Base-by-base conservation (phyloP, 2,329 filamentous ascomycete species). In the Pseudogymnoascus sp. region DNA sequence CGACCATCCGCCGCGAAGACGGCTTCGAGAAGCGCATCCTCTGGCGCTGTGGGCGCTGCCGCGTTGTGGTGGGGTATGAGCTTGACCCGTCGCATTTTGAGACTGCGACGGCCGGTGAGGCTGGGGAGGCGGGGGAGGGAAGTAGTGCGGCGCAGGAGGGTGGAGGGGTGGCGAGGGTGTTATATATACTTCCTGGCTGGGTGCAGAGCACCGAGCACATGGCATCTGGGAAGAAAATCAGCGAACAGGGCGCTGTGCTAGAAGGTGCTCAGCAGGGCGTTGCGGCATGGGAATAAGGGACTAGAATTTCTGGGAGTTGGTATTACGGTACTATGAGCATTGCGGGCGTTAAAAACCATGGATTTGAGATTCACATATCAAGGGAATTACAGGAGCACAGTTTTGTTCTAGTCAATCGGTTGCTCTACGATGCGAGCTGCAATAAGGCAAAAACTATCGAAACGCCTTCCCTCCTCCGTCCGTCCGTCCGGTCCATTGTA, bases 11-110 rank as follows among this genome's bases (percentile, higher is more conserved):
- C 1, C 77, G 81, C 10, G 79, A 81, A 66, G 83, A 87, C 64
- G 87, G 87, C 4, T 89, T 89, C 66, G 87, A 90, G 76, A 89
- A 87, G 76, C 75, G 87, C 16, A 77, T 81, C 64, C 68, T 84
- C 4, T 76, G 83, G 67, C 77, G 81, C 21, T 90, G 87, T 74
- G 80, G 77, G 11, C 75, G 86, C 63, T 90, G 87, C 75, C 77
- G 79, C 34, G 71, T 87, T 29, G 78, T 82, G 0, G 77, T 88
- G 51, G 87, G 83, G 29, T 90, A 90, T 75, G 78, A 82, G 69
- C 73, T 89, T 45, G 83, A 85, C 69, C 74, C 75, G 71, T 75
- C 77, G 62, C 81, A 84, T 71, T 54, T 54, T 54, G 47, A 54
- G 23, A 4, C 47, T 85, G 71, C 65, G 14, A 34, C 62, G 47